Conservation (phyloP, 257 asterid genomes). For the Hygrophila difformis region DNA sequence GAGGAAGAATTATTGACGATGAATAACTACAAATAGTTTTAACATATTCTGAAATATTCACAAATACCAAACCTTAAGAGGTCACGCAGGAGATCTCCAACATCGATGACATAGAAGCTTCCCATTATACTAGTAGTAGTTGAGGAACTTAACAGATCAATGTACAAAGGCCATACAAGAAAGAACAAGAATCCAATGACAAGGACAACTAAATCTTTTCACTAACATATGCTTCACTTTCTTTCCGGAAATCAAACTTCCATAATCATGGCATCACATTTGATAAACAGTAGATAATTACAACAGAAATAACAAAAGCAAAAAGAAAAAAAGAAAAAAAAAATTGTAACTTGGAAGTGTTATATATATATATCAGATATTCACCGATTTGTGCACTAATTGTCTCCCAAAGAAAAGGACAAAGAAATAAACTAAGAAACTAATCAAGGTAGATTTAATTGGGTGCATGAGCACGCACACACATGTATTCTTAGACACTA, state of each 20-base stretch:
- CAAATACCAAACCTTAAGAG: constrained; percentile 38
- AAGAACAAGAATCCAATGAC: neutral
- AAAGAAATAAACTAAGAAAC: no score
- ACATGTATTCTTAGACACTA: no score
- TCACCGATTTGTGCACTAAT: no score
- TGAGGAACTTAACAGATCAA: constrained; percentile 29
- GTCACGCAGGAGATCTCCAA: constrained; percentile 37
- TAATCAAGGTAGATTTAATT: no score
- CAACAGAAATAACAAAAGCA: constrained; percentile 4
- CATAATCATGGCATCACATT: neutral
- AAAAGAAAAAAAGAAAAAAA: constrained; percentile 7
- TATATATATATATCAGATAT: no score
- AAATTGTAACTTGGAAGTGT: constrained; percentile 3
- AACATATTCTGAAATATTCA: constrained; percentile 21
- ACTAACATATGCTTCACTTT: no score
- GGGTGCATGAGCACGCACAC: no score
- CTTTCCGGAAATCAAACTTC: no score
- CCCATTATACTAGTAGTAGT: constrained; percentile 33
- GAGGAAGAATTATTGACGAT: constrained; percentile 23
- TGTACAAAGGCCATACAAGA: constrained; percentile 9
- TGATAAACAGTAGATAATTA: constrained; percentile 1
- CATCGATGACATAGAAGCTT: constrained; percentile 30
- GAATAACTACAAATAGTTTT: constrained; percentile 22
- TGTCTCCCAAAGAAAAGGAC: no score
- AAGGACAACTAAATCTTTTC: no score